Conservation (phyloP, 306 rosid genomes). For the Dryas octopetala region DNA sequence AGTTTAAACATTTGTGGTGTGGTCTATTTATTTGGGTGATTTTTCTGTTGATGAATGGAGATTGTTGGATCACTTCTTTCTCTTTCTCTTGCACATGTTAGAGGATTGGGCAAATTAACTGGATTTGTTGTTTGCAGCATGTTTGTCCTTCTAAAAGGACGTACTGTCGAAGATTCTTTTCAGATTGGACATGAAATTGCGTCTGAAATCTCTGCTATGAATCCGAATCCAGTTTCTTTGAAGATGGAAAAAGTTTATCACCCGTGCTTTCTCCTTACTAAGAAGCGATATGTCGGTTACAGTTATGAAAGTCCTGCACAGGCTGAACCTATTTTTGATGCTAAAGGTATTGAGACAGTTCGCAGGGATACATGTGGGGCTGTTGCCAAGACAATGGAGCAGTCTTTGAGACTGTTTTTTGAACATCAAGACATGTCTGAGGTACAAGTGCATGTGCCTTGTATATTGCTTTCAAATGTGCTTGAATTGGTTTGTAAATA, state of each 20-base stretch:
- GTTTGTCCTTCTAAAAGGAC: conserved; percentile 96
- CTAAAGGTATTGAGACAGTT: conserved; percentile 95
- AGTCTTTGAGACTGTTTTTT: conserved; percentile 80
- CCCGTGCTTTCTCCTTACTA: conserved; percentile 87
- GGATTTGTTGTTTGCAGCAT: conserved; percentile 56
- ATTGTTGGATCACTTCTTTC: conserved; percentile 9
- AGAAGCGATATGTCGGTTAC: conserved; percentile 95
- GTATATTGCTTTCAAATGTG: conserved; percentile 1
- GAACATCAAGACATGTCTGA: conserved; percentile 63
- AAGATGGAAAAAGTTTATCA: conserved; percentile 94
- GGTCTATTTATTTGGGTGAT: neutral
- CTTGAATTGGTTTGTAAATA: neutral
- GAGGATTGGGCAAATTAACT: conserved; percentile 21
- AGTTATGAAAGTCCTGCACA: conserved; percentile 86
- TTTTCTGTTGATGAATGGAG: neutral
- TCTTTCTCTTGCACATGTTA: conserved; percentile 24
- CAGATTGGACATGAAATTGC: conserved; percentile 89
- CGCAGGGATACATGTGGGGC: conserved; percentile 94
- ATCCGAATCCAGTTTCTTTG: conserved; percentile 86
- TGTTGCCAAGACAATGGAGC: conserved; percentile 86
- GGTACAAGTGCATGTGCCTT: conserved; percentile 44
- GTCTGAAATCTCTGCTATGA: conserved; percentile 81
- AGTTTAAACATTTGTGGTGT: neutral
- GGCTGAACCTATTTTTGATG: conserved; percentile 77
- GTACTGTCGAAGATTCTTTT: conserved; percentile 64